Base-by-base conservation (phyloP, 2,329 filamentous ascomycete genomes). In the Talaromyces atroroseus region DNA sequence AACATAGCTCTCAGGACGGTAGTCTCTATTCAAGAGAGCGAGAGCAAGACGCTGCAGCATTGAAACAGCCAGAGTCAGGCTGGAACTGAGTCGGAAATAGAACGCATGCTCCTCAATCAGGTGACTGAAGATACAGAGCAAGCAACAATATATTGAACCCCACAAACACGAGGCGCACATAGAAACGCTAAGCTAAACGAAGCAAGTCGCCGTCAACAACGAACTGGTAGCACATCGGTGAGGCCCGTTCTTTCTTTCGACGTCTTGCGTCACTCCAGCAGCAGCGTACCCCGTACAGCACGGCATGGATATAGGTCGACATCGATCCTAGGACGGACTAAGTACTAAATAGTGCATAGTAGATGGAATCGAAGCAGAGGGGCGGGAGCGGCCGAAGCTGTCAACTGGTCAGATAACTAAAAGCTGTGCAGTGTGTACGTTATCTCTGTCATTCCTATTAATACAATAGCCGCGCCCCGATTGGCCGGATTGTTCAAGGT, bases 371-470 rank as follows among this genome's bases (percentile, higher is more conserved):
- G n/a, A n/a, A 36, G 2, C 16, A 36, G 3, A 44, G 46, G 52
- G 45, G 45, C 52, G 52, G 52, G 52, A 54, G 52, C 52, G 52
- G 52, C 52, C 52, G 52, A 54, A 44, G 34, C 24, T 42, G 32
- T 38, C 16, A 18, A 20, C 8, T 20, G n/a, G 18, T n/a, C 44
- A 29, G 38, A 42, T 18, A 46, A 38, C 21, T 8, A 44, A 29
- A 29, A 12, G n/a, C 38, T n/a, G n/a, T n/a, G n/a, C n/a, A n/a
- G n/a, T 11, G 8, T 21, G 49, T 29, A 12, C 23, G 49, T 52
- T 52, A 52, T 52, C 49, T 52, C 38, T 32, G 10, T 26, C 20
- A 40, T 36, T 38, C 18, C 32, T 38, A 24, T 20, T 6, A 26
- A 50, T 45, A 20, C 44, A 54, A 14, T 16, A n/a, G 46, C 5